These are phyloP conservation scores for Coccomyxa sp. DNA, from an alignment of 139 green algal species.

Conservation along the genomic window DNA sequence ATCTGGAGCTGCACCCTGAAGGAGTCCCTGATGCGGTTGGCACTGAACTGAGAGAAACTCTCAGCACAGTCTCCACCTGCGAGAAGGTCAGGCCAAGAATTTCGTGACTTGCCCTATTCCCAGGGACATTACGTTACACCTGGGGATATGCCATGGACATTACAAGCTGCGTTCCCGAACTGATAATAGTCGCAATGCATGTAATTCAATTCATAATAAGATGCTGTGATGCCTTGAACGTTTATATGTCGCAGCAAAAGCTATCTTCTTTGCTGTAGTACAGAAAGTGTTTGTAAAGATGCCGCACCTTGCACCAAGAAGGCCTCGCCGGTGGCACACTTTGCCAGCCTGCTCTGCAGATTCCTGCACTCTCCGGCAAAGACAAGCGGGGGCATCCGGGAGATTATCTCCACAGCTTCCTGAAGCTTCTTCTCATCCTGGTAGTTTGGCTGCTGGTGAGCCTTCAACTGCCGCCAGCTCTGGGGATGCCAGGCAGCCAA, in stretches of 20 bases:
- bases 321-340: constrained; percentile 75
- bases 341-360: constrained; percentile 82
- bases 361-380: constrained; percentile 96
- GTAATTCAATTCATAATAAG: background rate
- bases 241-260: no score
- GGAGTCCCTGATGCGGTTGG: constrained; percentile 91
- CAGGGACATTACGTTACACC: background rate
- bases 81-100: background rate
- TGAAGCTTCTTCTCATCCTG: constrained; percentile 30
- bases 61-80: constrained; percentile 95
- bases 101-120: background rate
- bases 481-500: constrained; percentile 31
- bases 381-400: constrained; percentile 84
- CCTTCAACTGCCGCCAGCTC: constrained; percentile 54
- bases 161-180: background rate
- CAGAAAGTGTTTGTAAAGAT: background rate
- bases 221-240: background rate
- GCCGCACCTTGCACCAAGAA: constrained; percentile 64
- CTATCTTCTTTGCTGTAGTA: background rate
- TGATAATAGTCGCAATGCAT: background rate
- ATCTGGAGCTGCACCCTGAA: constrained; percentile 93
- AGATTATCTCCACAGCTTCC: constrained; percentile 61
- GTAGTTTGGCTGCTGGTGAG: constrained; percentile 75
- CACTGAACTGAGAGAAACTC: constrained; percentile 91
- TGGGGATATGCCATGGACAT: background rate